Conservation (phyloP, 495 filamentous ascomycete species). For the Cryomyces minteri region DNA sequence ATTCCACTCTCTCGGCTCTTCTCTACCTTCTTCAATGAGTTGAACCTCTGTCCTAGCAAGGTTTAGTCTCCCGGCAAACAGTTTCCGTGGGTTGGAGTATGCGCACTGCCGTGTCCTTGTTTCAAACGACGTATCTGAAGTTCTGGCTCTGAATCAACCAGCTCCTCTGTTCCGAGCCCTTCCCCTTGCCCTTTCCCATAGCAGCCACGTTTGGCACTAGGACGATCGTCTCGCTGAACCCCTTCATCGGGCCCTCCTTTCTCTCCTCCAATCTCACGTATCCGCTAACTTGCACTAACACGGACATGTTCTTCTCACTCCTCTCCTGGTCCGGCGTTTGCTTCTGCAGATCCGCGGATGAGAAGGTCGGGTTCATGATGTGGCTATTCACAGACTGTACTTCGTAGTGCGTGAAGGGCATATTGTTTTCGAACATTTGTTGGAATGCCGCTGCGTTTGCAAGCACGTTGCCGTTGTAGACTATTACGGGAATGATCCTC, state of each 20-base stretch:
- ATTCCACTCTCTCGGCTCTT: too few species aligned
- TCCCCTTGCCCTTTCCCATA: slow-evolving; percentile 22
- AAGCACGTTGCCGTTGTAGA: slow-evolving; percentile 47
- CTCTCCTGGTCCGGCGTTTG: neutral
- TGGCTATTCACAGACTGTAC: slow-evolving; percentile 53
- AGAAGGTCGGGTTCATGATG: slow-evolving; percentile 42
- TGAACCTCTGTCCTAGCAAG: slow-evolving; percentile 2
- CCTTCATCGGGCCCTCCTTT: slow-evolving; percentile 33
- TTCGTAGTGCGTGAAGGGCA: slow-evolving; percentile 41
- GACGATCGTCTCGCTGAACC: slow-evolving; percentile 59
- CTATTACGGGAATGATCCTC: slow-evolving; percentile 30
- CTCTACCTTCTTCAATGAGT: too few species aligned
- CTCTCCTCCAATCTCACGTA: slow-evolving; percentile 41
- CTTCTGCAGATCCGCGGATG: slow-evolving; percentile 2
- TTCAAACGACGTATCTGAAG: slow-evolving; percentile 27
- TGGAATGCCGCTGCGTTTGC: slow-evolving; percentile 36
- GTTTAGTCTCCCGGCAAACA: too few species aligned
- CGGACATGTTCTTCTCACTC: slow-evolving; percentile 39
- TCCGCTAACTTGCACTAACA: slow-evolving; percentile 49
- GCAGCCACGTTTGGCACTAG: slow-evolving; percentile 57
- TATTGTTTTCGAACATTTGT: slow-evolving; percentile 38
- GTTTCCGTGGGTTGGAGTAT: too few species aligned
- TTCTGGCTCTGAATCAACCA: slow-evolving; percentile 62
- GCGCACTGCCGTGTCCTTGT: too few species aligned
- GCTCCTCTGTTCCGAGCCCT: slow-evolving; percentile 15